Evolutionary conservation across 768 basidiomycete genomes (phyloP).

Genomic region (Floccularia luteovirens): DNA sequence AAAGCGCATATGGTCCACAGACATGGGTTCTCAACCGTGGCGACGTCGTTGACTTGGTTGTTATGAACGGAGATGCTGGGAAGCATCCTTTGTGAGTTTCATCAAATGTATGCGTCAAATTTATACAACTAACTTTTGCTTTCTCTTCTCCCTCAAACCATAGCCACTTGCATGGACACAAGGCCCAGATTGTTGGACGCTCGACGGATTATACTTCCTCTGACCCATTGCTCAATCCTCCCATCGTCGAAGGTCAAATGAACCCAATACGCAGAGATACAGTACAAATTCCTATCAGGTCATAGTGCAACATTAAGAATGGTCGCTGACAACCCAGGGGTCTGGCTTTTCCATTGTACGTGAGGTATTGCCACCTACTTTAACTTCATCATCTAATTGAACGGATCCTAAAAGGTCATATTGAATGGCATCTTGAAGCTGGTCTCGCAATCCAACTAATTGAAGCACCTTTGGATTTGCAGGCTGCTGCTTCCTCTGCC

Average conservation of each 20-base stretch:
- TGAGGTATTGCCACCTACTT: slow-evolving; percentile 9
- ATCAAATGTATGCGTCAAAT: not conserved
- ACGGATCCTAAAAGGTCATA: slow-evolving; percentile 44
- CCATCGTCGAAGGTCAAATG: slow-evolving; percentile 63
- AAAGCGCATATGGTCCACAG: slow-evolving; percentile 69
- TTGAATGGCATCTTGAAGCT: slow-evolving; percentile 79
- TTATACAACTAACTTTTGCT: not conserved
- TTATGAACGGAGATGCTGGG: slow-evolving; percentile 65
- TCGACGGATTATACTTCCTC: slow-evolving; percentile 61
- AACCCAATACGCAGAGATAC: slow-evolving; percentile 96
- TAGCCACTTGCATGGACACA: slow-evolving; percentile 91
- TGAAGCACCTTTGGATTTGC: slow-evolving; percentile 69
- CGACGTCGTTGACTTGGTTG: slow-evolving; percentile 70
- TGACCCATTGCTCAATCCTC: slow-evolving; percentile 76
- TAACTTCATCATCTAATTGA: not conserved
- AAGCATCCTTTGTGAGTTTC: slow-evolving; percentile 77
- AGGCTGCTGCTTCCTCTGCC: no score
- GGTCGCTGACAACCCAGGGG: slow-evolving; percentile 89
- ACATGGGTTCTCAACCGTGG: slow-evolving; percentile 70
- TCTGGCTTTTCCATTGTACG: slow-evolving; percentile 80
- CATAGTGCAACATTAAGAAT: slow-evolving; percentile 69
- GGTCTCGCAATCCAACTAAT: slow-evolving; percentile 85
- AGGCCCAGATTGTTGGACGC: slow-evolving; percentile 73
- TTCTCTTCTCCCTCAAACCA: slow-evolving; percentile 4
- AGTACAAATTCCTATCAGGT: slow-evolving; percentile 61